These are phyloP conservation scores for Linum usitatissimum DNA, from an alignment of 345 rosid species.

Conservation along the genomic window DNA sequence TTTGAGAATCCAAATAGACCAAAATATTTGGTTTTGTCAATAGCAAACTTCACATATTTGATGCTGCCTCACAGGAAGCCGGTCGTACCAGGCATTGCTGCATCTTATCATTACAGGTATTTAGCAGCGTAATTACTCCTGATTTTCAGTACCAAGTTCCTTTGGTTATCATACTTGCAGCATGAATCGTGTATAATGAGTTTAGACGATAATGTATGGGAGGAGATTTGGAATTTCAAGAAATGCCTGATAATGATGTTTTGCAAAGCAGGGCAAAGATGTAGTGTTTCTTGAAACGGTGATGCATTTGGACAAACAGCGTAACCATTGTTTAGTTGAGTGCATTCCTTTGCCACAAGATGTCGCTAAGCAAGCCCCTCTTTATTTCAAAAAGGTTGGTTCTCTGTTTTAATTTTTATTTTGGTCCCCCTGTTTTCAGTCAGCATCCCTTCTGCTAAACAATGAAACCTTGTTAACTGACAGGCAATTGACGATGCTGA, in stretches of 20 bases:
- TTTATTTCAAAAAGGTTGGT: conserved; percentile 72
- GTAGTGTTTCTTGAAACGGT: conserved; percentile 81
- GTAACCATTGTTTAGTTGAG: conserved; percentile 73
- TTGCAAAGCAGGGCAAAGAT: conserved; percentile 73
- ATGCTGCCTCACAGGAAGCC: conserved; percentile 74
- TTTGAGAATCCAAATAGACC: conserved; percentile 86
- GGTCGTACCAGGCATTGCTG: conserved; percentile 81
- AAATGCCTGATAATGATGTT: conserved; percentile 91
- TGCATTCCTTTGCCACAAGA: conserved; percentile 70
- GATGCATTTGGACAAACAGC: conserved; percentile 68
- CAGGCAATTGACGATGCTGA: conserved; percentile 97
- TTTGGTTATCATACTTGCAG: conserved; percentile 22
- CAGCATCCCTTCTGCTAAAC: neutral
- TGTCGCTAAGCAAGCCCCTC: conserved; percentile 67
- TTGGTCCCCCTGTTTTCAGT: neutral
- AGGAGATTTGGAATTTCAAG: conserved; percentile 80
- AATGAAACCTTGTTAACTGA: neutral
- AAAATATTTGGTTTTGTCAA: conserved; percentile 70
- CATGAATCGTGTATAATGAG: conserved; percentile 69
- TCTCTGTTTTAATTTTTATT: neutral
- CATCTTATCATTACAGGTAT: conserved; percentile 76
- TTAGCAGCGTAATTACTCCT: neutral
- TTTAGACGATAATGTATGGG: conserved; percentile 73
- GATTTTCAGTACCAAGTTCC: neutral
- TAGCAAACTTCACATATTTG: conserved; percentile 84